Base-by-base conservation (phyloP, 495 filamentous ascomycete genomes). In the Xylaria grammica region DNA sequence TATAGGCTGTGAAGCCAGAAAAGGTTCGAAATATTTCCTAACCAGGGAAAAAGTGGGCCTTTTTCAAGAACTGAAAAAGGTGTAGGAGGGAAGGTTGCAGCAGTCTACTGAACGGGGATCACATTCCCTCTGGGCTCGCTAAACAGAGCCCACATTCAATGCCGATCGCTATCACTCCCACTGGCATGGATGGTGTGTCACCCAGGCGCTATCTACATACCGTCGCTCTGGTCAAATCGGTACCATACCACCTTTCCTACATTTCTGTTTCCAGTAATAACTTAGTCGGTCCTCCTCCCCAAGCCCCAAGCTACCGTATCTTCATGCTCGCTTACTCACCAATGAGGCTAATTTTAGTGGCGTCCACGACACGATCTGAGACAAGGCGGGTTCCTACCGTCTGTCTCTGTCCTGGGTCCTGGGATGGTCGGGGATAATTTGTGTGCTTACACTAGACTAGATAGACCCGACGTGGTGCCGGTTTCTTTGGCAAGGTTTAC, bases 41-140 rank as follows among this genome's bases (percentile, higher is more conserved):
- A 30, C 49, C 42, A 45, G 42, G 42, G 17, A 45, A 45, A n/a
- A 45, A 45, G 42, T 45, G 42, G 42, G 42, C 42, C 42, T 45
- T 45, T n/a, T 45, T 17, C 42, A 45, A 45, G 42, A n/a, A 45
- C 42, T 45, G 17, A 45, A 45, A 45, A 45, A 45, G 42, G 42
- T 45, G 42, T 45, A 45, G 17, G n/a, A 17, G 42, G 42, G 42
- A 45, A 19, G 42, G 42, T 45, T 45, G 42, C 30, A 30, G n/a
- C n/a, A n/a, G n/a, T n/a, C n/a, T n/a, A 42, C 40, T 42, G 40
- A 9, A 6, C 5, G 40, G 40, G 8, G 8, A 17, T 42, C n/a
- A 42, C 17, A 11, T 36, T 36, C 32, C 32, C 5, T 36, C 32
- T 42, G 40, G 40, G 3, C 3, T 17, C 15, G 40, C 5, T 15